Evolutionary conservation across 129 eudicot genomes (phyloP), one percentile per base, ranked within the genome.

Genomic region (Solidago caesia): DNA sequence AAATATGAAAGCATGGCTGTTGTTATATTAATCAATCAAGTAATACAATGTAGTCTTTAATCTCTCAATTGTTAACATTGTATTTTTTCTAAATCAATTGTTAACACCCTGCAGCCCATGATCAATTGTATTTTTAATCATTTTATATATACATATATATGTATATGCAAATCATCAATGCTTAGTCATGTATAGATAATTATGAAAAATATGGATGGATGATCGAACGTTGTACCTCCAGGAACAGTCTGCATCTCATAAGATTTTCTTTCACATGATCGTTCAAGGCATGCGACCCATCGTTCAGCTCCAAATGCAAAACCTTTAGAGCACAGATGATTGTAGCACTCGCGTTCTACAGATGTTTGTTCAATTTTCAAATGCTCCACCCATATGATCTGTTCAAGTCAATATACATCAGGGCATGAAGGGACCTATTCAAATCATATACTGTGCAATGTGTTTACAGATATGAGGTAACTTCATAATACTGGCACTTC

Each of bases 381-480:
- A 59, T 59, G 64, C 25, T 59, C 64, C 64, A 59, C 64, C 64
- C 42, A 59, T 25, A 5, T 59, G 7, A 59, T 4, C 64, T 59
- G 42, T 59, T 6, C 52, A 47, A 4, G 12, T 7, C 14, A 12
- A 11, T 7, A 15, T 1, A 58, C 29, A 25, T 15, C 4, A 11
- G 25, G 25, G 9, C 41, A 25, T 59, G 42, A 21, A 16, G 39
- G 62, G 62, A 56, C n/a, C 12, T 7, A 29, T 25, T 29, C 21
- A 10, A 6, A 26, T 8, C 21, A 59, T 26, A 14, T 26, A 26
- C n/a, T 8, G 26, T 6, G 25, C 42, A 25, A 59, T 56, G 63
- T 59, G 64, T 25, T 12, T 8, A 13, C 8, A 12, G 3, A 12
- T 59, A 5, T 25, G 64, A 1, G 64, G 2, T 4, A 2, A 13